Conservation (phyloP, 2,329 filamentous ascomycete species). For the Tolypocladium guangdongense region DNA sequence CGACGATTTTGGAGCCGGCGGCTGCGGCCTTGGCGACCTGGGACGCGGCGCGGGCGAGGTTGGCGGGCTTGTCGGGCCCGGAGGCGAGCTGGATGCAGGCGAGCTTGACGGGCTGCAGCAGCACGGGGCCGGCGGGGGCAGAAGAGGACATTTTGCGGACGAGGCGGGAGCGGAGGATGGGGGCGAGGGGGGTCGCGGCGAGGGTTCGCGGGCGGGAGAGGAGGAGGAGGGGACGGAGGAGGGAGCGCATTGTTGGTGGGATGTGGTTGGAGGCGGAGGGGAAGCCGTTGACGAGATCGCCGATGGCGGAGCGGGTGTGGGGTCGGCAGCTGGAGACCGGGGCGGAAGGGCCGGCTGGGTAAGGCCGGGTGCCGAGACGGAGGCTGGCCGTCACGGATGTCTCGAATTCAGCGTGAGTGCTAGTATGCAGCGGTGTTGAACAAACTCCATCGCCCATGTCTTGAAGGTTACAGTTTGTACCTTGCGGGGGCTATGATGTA, state of each 20-base stretch:
- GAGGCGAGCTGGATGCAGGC: conserved; percentile 74
- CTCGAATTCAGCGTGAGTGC: no score
- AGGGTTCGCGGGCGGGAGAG: neutral
- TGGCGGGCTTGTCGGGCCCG: conserved; percentile 71
- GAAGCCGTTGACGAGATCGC: neutral
- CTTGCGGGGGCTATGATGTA: no score
- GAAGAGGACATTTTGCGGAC: conserved; percentile 24
- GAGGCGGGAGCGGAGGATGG: conserved; percentile 4
- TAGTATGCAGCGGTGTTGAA: no score
- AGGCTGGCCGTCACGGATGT: no score
- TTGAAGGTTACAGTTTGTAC: no score
- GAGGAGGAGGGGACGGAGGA: neutral
- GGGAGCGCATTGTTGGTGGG: neutral
- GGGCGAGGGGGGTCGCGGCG: neutral
- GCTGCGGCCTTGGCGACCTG: conserved; percentile 75
- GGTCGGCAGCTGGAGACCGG: neutral
- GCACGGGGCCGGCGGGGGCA: conserved; percentile 29
- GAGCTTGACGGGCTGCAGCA: conserved; percentile 69
- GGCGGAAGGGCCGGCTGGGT: neutral
- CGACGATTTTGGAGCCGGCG: conserved; percentile 71
- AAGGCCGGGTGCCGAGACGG: neutral
- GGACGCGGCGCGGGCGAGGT: conserved; percentile 68
- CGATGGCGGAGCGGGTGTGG: neutral
- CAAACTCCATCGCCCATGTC: no score
- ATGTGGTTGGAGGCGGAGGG: neutral